Conservation (phyloP, 495 filamentous ascomycete genomes). For the Schizothecium vesticola region DNA sequence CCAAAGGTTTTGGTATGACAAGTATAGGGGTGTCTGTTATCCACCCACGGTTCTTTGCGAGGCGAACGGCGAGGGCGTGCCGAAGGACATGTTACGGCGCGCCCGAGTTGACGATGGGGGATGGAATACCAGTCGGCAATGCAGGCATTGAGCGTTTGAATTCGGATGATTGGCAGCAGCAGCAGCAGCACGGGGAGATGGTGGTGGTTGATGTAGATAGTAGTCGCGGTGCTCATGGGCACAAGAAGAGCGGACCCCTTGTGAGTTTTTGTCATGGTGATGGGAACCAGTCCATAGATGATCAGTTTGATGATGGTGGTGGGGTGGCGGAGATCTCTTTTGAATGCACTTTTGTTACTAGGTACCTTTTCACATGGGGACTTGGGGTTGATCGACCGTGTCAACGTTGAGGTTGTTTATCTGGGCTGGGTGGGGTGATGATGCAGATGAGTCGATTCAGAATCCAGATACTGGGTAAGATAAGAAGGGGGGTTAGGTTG, state of each 20-base stretch:
- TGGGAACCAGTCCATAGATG: conserved; percentile 6
- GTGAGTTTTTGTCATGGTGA: not conserved
- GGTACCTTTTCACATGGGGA: not conserved
- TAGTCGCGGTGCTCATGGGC: not conserved
- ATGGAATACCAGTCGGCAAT: not conserved
- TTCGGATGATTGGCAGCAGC: not conserved
- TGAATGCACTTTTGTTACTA: not conserved
- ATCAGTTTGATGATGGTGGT: not conserved
- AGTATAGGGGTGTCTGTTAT: not conserved
- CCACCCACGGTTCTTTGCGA: not conserved
- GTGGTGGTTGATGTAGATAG: not conserved
- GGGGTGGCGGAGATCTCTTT: not conserved
- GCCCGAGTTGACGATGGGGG: not conserved
- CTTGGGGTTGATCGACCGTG: not conserved
- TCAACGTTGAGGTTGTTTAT: not conserved
- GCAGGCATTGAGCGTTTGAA: not conserved
- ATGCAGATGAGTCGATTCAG: not conserved
- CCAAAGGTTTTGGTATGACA: not conserved
- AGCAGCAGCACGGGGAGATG: not conserved
- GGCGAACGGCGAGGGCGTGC: not conserved
- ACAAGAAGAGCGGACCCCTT: not conserved
- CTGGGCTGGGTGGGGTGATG: not conserved
- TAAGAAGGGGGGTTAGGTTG: not conserved
- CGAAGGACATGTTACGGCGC: not conserved
- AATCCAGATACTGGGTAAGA: no score